Evolutionary conservation across 805 yeast genomes (phyloP), one percentile per base, ranked within the genome.

Genomic region (Nakazawaea holstii): DNA sequence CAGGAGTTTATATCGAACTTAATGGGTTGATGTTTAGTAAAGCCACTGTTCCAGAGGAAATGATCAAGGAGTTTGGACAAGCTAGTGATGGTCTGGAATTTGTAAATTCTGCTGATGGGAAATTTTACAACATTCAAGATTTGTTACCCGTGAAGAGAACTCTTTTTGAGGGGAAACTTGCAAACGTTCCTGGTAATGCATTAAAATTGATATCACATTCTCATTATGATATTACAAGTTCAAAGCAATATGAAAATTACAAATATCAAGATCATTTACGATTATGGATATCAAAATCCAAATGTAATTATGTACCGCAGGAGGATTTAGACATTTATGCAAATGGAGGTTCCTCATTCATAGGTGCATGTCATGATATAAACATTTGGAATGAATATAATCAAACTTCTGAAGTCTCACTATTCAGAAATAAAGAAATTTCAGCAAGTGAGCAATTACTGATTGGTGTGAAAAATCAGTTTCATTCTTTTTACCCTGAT

Each of bases 1-100:
- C 82, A 1, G 87, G 87, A 7, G 58, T 73, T 8, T 82, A 77
- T 55, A 67, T 82, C 46, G 86, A 81, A 54, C 68, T 82, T 45
- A 73, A 79, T 3, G 88, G 82, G 3, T 56, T 73, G 42, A 65
- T 70, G n/a, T 17, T 49, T 11, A 44, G 55, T 38, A 61, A 59
- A 35, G 49, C 53, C n/a, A 46, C 43, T 10, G 35, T 59, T 6
- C 45, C 51, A 35, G 41, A 41, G 13, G 56, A 55, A 30, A 39
- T 57, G 14, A 49, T 49, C 9, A 47, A 48, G 5, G 55, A 50
- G 17, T 36, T 40, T n/a, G 39, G 44, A 20, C 24, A 20, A 5
- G 24, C 24, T 20, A 5, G 24, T 20, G 5, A 20, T 20, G 24
- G 24, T 5, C 24, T 46, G 9, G 56, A 58, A 14, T 63, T 65